Conservation (phyloP, 805 yeast species). For the Candida vartiovaarae region DNA sequence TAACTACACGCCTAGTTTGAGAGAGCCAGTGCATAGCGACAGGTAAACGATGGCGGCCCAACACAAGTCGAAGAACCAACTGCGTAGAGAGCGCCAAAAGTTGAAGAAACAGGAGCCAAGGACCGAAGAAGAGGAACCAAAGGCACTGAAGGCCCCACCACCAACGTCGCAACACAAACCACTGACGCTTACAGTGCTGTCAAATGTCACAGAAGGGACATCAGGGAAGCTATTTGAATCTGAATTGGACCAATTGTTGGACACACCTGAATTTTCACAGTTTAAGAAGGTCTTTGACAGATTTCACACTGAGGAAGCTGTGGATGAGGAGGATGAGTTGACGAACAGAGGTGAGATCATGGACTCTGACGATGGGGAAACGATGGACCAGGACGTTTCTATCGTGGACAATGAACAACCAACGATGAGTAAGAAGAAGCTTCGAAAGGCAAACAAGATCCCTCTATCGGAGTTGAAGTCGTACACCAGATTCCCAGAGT, state of each 20-base stretch:
- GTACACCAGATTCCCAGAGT: conserved; percentile 52
- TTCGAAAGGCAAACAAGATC: conserved; percentile 45
- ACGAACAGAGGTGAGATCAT: conserved; percentile 23
- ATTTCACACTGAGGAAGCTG: conserved; percentile 27
- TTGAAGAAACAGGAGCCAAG: conserved; percentile 15
- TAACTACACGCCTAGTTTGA: background rate
- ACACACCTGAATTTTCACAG: conserved; percentile 27
- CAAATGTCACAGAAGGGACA: background rate
- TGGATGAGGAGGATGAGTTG: conserved; percentile 24
- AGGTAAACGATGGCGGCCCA: background rate
- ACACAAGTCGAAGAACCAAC: conserved; percentile 30
- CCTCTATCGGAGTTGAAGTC: conserved; percentile 66
- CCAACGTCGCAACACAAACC: background rate
- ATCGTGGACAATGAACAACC: background rate
- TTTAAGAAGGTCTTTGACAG: conserved; percentile 29
- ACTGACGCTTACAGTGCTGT: background rate
- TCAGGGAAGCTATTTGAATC: conserved; percentile 12
- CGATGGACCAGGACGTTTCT: conserved; percentile 7
- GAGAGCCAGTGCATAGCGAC: background rate
- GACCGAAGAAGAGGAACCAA: too few species aligned
- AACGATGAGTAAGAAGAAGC: conserved; percentile 43
- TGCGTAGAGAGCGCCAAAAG: conserved; percentile 26
- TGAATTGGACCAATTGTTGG: conserved; percentile 19
- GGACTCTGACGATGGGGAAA: conserved; percentile 25
- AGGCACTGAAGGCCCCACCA: background rate